Base-by-base conservation (phyloP, 2,329 filamentous ascomycete species). In the Ascochyta clinopodiicola region DNA sequence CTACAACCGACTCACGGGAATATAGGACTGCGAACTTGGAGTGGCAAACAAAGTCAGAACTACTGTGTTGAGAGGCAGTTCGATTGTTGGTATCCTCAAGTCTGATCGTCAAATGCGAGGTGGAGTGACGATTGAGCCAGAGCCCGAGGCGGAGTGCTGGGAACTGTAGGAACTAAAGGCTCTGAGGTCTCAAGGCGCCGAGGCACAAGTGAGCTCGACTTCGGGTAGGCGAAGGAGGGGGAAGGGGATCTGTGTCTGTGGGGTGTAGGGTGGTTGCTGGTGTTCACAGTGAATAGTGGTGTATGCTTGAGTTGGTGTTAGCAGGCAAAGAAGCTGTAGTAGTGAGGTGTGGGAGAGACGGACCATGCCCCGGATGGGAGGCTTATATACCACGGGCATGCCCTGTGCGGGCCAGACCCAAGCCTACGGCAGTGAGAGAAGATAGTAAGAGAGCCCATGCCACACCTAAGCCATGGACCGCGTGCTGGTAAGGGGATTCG, bases 341-440 rank as follows among this genome's bases (percentile, higher is more conserved):
- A 9, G 5, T 12, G 25, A 35, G 35, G n/a, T 53, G 57, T 44
- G 48, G 27, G 40, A 44, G 19, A 17, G 45, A 40, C 12, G 44
- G 25, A 49, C 12, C 0, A 17, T 32, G 3, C 6, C 21, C 13
- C 12, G 5, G 1, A 21, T 31, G 34, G 13, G 13, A 31, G 29
- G 15, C 9, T 53, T 56, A 47, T 50, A 53, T 51, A 31, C 36
- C 19, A 34, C 12, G 9, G 29, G n/a, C 22, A 25, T 17, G 2
- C 7, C 1, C 7, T 37, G 9, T 35, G 13, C 3, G 29, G 29
- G 29, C 29, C 12, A 31, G 12, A 12, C 1, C 12, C 15, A 24
- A 35, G n/a, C 5, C 15, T 1, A n/a, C 9, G 12, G 25, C 7
- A 24, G 40, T 51, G 40, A 51, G 40, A 51, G 48, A 34, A 31